Conservation (phyloP, 306 rosid genomes). For the Vigna reflexopilosa region DNA sequence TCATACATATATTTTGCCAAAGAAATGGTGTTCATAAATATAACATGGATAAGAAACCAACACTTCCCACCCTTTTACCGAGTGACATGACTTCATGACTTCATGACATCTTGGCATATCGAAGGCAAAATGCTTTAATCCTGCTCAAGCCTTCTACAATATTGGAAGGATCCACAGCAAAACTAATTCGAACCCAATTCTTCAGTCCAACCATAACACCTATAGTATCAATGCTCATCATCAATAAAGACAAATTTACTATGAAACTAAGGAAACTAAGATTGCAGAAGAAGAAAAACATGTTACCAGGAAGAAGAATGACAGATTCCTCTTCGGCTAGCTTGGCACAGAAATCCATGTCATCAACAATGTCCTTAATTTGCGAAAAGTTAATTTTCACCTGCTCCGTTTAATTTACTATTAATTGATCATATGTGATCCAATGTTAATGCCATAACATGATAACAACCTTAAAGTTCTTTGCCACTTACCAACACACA, state of each 20-base stretch:
- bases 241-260: neutral
- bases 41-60: neutral
- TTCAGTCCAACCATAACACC: conserved; percentile 68
- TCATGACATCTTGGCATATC: conserved; percentile 48
- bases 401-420: conserved; percentile 45
- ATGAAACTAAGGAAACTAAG: neutral
- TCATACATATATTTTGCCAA: neutral
- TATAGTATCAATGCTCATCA: conserved; percentile 37
- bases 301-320: conserved; percentile 66
- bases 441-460: neutral
- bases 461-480: neutral
- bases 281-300: conserved; percentile 6
- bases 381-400: conserved; percentile 57
- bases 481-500: conserved; percentile 56
- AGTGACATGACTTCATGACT: neutral
- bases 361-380: conserved; percentile 63
- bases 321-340: conserved; percentile 72
- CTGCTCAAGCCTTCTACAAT: conserved; percentile 66
- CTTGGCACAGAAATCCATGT: conserved; percentile 67
- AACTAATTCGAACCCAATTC: conserved; percentile 66
- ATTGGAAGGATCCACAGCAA: conserved; percentile 48
- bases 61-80: neutral
- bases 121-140: conserved; percentile 57
- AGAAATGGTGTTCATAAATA: conserved; percentile 1
- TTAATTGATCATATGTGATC: neutral